Evolutionary conservation across 441 rosid genomes (phyloP), one percentile per base, ranked within the genome.

Genomic region (Pelargonium cotyledonis): DNA sequence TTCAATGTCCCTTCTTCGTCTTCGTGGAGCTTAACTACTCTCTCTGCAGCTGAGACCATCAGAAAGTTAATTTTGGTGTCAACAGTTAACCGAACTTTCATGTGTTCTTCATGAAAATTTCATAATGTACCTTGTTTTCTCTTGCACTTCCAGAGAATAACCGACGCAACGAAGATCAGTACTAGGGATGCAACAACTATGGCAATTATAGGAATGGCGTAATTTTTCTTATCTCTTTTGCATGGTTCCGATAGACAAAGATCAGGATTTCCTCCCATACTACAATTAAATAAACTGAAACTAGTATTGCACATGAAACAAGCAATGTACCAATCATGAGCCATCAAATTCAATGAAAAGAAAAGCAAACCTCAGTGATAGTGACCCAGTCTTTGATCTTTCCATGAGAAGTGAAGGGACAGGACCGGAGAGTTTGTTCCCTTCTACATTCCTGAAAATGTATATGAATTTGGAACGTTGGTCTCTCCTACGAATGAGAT

Each of bases 371-470:
- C 82, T 81, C 61, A 87, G 75, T 47, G 40, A n/a, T 40, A 85
- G 77, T 38, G 69, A 65, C 16, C 77, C 78, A 38, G 72, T 67
- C 23, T 23, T 68, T 55, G 73, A n/a, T 68, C 75, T 72, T 73
- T 79, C 80, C 41, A 68, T 41, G 29, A 87, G 82, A 63, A 80
- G 58, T 70, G 16, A 67, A 60, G 92, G 87, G 73, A 87, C 67
- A 46, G 76, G 70, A 23, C 92, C 92, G 8, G 82, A 74, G 47
- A 87, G 80, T 35, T 81, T 76, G 77, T 87, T 87, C 74, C 82
- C 82, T 72, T 70, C 75, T 68, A 87, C 69, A 67, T 82, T 84
- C 70, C 89, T 87, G 79, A 21, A 57, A 47, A n/a, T 65, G 11
- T 16, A 60, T 51, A 21, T 67, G 53, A 2, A 40, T 29, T 63